phyloP scores from a whole-genome alignment of 2,329 filamentous ascomycete genomes.

The Ophiostoma perfectum region DNA sequence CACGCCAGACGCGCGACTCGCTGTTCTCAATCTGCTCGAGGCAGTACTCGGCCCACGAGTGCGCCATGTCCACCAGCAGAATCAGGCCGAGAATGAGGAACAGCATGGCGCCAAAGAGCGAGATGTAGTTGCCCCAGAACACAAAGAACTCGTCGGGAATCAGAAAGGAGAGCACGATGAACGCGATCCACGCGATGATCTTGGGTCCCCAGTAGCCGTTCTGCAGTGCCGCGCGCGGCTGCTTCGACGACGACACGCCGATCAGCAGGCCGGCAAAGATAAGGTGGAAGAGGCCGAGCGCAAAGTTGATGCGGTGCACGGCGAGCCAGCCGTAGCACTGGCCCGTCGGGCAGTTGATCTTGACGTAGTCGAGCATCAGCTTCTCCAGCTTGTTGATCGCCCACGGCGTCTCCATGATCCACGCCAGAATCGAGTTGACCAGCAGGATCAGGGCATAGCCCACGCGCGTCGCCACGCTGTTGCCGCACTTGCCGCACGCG shows the following conservation, averaged over 20 bases:
- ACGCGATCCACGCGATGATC: constrained; percentile 77
- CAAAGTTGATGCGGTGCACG: constrained; percentile 96
- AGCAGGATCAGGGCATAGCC: constrained; percentile 92
- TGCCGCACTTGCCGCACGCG: constrained; percentile 93
- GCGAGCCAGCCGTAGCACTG: constrained; percentile 94
- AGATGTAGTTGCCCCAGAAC: constrained; percentile 91
- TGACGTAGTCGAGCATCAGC: constrained; percentile 90
- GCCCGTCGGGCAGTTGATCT: constrained; percentile 84
- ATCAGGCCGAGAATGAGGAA: constrained; percentile 92
- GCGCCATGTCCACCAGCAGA: constrained; percentile 87
- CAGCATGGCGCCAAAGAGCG: constrained; percentile 80
- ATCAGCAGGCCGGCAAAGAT: constrained; percentile 78
- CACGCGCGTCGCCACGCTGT: constrained; percentile 94
- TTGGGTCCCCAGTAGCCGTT: constrained; percentile 99
- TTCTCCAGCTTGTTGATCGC: constrained; percentile 93
- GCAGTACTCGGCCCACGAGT: constrained; percentile 96
- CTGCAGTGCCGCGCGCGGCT: constrained; percentile 80
- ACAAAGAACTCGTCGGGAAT: constrained; percentile 94
- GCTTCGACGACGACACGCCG: constrained; percentile 80
- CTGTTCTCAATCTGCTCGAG: constrained; percentile 86
- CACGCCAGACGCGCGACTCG: constrained; percentile 79
- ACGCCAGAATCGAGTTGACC: constrained; percentile 92
- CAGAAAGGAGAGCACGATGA: constrained; percentile 88
- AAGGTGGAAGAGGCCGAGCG: constrained; percentile 87
- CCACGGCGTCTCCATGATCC: constrained; percentile 99